Evolutionary conservation across 371 early-diverging fungal genomes (phyloP).

Genomic region (Batkoa obscura): DNA sequence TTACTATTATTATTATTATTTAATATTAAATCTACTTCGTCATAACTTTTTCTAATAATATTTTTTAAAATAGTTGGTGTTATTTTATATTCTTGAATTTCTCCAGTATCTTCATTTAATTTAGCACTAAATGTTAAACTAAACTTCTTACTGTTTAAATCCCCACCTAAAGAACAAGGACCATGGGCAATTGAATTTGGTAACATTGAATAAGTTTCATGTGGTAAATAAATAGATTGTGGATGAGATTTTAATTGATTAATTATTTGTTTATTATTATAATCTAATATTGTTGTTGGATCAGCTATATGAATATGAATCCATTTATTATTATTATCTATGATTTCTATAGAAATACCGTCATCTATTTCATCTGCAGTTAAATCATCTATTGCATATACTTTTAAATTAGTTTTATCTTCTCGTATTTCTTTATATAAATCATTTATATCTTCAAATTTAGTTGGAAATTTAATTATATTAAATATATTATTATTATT

Average conservation of each 20-base stretch:
- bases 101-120: constrained; percentile 31
- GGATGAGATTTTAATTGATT: constrained; percentile 31
- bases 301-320: constrained; percentile 90
- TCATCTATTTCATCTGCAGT: constrained; percentile 89
- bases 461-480: not conserved
- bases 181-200: constrained; percentile 36
- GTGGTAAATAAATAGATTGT: constrained; percentile 66
- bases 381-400: constrained; percentile 79
- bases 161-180: constrained; percentile 42
- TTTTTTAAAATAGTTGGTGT: constrained; percentile 49
- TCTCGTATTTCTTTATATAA: constrained; percentile 45
- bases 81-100: constrained; percentile 52
- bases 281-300: constrained; percentile 60
- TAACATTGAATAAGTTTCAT: constrained; percentile 62
- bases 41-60: constrained; percentile 50
- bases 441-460: constrained; percentile 22
- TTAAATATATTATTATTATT: not conserved
- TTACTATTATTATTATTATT: constrained; percentile 13
- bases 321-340: constrained; percentile 38
- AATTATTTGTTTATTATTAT: constrained; percentile 29
- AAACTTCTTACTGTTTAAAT: constrained; percentile 10
- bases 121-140: constrained; percentile 60
- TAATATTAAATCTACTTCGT: constrained; percentile 31
- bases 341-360: constrained; percentile 55
- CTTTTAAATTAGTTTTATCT: constrained; percentile 60